Evolutionary conservation across 306 rosid species (phyloP).

Genomic region (Glycine tomentella): DNA sequence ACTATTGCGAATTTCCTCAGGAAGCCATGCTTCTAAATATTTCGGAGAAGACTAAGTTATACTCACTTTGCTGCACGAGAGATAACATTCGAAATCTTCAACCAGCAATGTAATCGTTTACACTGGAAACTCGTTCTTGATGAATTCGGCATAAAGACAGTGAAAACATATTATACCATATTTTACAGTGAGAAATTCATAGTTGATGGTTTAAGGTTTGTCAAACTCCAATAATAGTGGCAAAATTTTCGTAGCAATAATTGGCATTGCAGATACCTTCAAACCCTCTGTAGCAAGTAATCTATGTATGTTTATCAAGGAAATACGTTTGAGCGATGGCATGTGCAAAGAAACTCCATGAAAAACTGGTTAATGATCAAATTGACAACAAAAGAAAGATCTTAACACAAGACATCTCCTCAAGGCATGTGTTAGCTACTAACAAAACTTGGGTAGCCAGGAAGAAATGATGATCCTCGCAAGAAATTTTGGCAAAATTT

Average conservation of each 20-base stretch:
- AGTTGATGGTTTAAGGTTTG: background rate
- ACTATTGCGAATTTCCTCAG: background rate
- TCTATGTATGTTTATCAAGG: background rate
- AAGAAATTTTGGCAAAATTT: conserved; percentile 15
- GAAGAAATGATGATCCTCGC: conserved; percentile 2
- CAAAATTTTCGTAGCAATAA: background rate
- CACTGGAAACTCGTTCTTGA: background rate
- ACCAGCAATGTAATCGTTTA: background rate
- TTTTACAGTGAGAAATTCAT: conserved; percentile 15
- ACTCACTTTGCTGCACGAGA: background rate
- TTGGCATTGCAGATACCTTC: background rate
- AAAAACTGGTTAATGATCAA: background rate
- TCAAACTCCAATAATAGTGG: no score
- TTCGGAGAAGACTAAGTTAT: conserved; percentile 4
- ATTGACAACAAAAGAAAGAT: conserved; percentile 16
- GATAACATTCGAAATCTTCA: conserved; percentile 7
- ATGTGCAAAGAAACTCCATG: conserved; percentile 24
- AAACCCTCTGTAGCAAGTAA: conserved; percentile 21
- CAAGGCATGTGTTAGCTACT: background rate
- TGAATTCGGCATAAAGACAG: background rate
- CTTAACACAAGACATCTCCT: conserved; percentile 23
- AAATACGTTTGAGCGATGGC: background rate
- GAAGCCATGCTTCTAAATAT: background rate
- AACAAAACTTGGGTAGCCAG: conserved; percentile 4
- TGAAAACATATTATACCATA: background rate